These are phyloP conservation scores for Leucosporidium yakuticum DNA, from an alignment of 768 basidiomycete species.

Conservation along the genomic window DNA sequence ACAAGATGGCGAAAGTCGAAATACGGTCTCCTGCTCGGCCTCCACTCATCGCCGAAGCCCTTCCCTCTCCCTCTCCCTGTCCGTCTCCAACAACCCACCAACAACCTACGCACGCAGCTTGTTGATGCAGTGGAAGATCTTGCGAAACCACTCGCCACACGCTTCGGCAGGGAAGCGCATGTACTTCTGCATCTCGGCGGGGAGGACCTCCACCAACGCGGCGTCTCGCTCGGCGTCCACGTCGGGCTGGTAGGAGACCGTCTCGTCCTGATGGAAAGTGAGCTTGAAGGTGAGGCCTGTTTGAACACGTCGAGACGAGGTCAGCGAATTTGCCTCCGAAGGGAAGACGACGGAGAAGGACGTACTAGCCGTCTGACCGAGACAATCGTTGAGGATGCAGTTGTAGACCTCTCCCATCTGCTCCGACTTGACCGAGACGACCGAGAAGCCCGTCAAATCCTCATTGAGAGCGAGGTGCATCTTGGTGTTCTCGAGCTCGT, in stretches of 20 bases:
- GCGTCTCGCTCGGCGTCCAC: slow-evolving; percentile 20
- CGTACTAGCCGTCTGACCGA: slow-evolving; percentile 20
- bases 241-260: slow-evolving; percentile 27
- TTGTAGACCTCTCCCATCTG: slow-evolving; percentile 12
- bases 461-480: slow-evolving; percentile 19
- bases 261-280: slow-evolving; percentile 13
- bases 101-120: background rate
- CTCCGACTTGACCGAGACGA: slow-evolving; percentile 11
- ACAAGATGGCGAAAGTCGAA: too few species aligned
- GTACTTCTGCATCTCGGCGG: slow-evolving; percentile 7
- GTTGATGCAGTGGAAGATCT: slow-evolving; percentile 17
- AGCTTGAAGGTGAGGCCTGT: slow-evolving; percentile 34
- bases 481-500: slow-evolving; percentile 15
- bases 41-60: background rate
- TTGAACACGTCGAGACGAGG: background rate
- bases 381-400: slow-evolving; percentile 27
- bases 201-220: slow-evolving; percentile 4
- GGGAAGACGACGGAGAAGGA: background rate
- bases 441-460: slow-evolving; percentile 32
- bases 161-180: slow-evolving; percentile 22
- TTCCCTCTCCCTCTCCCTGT: too few species aligned
- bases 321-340: background rate
- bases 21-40: background rate
- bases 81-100: too few species aligned
- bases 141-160: slow-evolving; percentile 22